Evolutionary conservation across 2,329 filamentous ascomycete species (phyloP).

Genomic region (Pseudogymnoascus sp.): DNA sequence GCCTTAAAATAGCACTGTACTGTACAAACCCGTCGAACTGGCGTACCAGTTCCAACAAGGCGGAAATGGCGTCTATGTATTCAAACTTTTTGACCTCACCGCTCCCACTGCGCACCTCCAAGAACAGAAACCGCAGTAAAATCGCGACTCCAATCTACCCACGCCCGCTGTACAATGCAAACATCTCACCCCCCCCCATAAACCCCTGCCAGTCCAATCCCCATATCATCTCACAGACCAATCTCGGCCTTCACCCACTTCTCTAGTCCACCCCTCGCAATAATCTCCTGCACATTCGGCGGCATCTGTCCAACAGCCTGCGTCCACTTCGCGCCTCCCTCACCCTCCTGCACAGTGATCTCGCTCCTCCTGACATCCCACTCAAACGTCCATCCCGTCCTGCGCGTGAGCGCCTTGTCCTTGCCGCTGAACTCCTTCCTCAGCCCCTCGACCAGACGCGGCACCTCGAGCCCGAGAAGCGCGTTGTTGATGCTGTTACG

Average conservation of each 20-base stretch:
- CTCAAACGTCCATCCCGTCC: conserved; percentile 74
- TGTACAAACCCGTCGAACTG: conserved; percentile 6
- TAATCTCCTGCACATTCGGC: conserved; percentile 80
- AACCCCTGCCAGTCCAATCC: background rate
- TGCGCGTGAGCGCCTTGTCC: conserved; percentile 54
- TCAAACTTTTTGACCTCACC: background rate
- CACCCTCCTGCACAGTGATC: conserved; percentile 64
- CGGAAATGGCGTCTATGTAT: background rate
- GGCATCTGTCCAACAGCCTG: conserved; percentile 78
- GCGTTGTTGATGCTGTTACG: conserved; percentile 77
- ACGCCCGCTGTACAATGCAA: conserved; percentile 2
- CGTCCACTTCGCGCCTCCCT: conserved; percentile 61
- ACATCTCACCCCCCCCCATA: background rate
- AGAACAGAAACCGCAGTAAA: background rate
- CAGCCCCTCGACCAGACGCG: conserved; percentile 57
- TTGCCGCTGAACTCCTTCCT: conserved; percentile 49
- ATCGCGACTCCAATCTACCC: background rate
- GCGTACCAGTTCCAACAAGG: background rate
- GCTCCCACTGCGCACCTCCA: background rate
- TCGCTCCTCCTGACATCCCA: conserved; percentile 73
- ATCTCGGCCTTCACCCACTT: conserved; percentile 75
- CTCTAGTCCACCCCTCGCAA: conserved; percentile 69
- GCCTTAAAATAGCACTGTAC: background rate
- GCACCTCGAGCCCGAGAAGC: conserved; percentile 64
- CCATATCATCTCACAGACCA: conserved; percentile 15